These are phyloP conservation scores for Talaromyces sp. DNA, from an alignment of 2,329 filamentous ascomycete genomes.

Conservation along the genomic window DNA sequence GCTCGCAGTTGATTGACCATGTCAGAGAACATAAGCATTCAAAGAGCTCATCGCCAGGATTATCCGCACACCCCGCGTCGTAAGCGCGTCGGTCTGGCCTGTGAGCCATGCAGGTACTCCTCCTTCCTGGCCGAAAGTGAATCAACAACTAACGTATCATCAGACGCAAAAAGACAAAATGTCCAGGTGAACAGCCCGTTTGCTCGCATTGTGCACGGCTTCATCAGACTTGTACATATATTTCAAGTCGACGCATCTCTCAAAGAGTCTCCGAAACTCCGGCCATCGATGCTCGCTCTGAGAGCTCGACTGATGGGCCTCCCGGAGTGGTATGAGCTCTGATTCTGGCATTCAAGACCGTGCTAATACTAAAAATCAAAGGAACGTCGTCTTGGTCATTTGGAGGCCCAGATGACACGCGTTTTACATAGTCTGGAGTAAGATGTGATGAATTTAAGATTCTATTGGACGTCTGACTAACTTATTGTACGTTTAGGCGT, in stretches of 20 bases:
- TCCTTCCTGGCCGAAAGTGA: neutral
- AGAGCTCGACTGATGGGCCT: conserved; percentile 8
- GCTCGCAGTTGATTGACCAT: neutral
- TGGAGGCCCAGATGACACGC: conserved; percentile 31
- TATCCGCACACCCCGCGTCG: conserved; percentile 19
- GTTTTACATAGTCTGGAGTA: conserved; percentile 36
- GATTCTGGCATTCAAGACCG: neutral
- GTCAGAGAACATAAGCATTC: neutral
- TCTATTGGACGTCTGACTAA: neutral
- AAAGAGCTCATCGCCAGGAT: neutral
- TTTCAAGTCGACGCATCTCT: conserved; percentile 19
- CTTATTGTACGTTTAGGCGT: neutral
- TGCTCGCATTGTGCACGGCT: conserved; percentile 49
- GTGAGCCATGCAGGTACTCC: conserved; percentile 39
- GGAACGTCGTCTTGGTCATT: conserved; percentile 30
- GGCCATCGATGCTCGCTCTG: conserved; percentile 10
- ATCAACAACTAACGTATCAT: conserved; percentile 11
- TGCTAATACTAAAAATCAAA: conserved; percentile 12
- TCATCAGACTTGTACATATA: conserved; percentile 45
- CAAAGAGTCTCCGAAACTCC: conserved; percentile 2
- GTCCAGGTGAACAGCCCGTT: conserved; percentile 46
- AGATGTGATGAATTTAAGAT: neutral
- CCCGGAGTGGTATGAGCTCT: neutral
- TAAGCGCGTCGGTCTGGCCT: conserved; percentile 38
- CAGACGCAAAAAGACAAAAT: conserved; percentile 50